Base-by-base conservation (phyloP, 2,329 filamentous ascomycete species). In the Venturia asperata region DNA sequence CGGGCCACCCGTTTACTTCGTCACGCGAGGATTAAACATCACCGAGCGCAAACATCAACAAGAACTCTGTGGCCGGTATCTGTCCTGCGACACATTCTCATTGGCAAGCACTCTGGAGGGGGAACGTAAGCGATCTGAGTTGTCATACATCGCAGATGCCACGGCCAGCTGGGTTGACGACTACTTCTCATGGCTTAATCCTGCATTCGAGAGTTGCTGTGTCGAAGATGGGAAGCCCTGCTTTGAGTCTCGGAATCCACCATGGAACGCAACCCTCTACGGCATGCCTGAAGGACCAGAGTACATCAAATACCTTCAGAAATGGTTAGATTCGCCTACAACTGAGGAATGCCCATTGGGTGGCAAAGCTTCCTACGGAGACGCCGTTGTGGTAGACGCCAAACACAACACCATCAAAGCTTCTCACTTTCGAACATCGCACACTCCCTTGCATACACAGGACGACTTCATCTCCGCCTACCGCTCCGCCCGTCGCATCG, bases 161-260 rank as follows among this genome's bases (percentile, higher is more conserved):
- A 87, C 93, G 0, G 94, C 95, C 3, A 97, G 90, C 75, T 99
- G 94, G 94, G 84, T 99, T 21, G 94, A 99, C 69, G 94, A 99
- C 73, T 97, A 91, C 77, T 91, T 97, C 77, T 83, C 91, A 67
- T 99, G 94, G 93, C 80, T 97, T n/a, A 96, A 97, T 70, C 94
- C 94, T 0, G 84, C 86, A 63, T 84, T 91, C 55, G 89, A 92
- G 56, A 79, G 83, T 45, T 87, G 85, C 78, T 97, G 90, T 71
- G 82, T 89, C 45, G 87, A 93, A 39, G 72, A 75, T 21, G 72
- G 65, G 34, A 68, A 74, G 17, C 81, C 87, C 1, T 99, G 94
- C 77, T 97, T 99, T 72, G 85, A 85, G 34, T 81, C 87, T 67
- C 87, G 92, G 52, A 77, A 87, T 24, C 91, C 91, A 1, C 80